Evolutionary conservation across 83 land plant species (phyloP), one percentile per base, ranked within the genome.

Genomic region (Isoetes engelmannii): DNA sequence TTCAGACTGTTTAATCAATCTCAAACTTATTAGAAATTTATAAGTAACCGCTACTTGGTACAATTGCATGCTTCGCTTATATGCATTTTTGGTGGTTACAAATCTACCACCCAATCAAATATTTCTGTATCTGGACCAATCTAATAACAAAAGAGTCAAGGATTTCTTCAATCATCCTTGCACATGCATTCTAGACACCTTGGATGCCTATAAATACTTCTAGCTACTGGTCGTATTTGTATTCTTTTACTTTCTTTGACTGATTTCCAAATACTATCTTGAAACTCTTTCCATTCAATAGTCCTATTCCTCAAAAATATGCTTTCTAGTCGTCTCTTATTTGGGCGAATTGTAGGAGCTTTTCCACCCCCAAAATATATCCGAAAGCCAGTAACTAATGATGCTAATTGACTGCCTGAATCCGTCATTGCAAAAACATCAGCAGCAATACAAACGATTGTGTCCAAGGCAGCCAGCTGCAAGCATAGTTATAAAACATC

Each of bases 371-470:
- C 93, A 66, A 75, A 86, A 72, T 95, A 95, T 47, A 84, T 86
- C 18, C 99, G 83, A 65, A 75, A 83, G 18, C 99, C 99, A 48
- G 88, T 73, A 20, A 88, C 94, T 50, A 95, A 65, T 43, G 97
- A 83, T 47, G 99, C 85, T 5, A 95, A 75, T 65, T 95, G 97
- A 74, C 97, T 95, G 17, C 97, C 99, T 6, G 97, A 86, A 68
- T 94, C 97, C 17, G 99, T 86, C 97, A 95, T 90, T 28, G 91
- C 87, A 79, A 95, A 95, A 47, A 79, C 83, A 82, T 91, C 90
- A 5, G 97, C 85, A 47, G 82, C 87, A 5, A 87, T 75, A 70
- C 86, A 95, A 6, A 72, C 94, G 43, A 95, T 86, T 75, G 86
- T 91, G 76, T 95, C 99, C 76, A 95, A 66, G 9, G 92, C 87